phyloP scores from a whole-genome alignment of 2,329 filamentous ascomycete species.

The Fusarium sp. region DNA sequence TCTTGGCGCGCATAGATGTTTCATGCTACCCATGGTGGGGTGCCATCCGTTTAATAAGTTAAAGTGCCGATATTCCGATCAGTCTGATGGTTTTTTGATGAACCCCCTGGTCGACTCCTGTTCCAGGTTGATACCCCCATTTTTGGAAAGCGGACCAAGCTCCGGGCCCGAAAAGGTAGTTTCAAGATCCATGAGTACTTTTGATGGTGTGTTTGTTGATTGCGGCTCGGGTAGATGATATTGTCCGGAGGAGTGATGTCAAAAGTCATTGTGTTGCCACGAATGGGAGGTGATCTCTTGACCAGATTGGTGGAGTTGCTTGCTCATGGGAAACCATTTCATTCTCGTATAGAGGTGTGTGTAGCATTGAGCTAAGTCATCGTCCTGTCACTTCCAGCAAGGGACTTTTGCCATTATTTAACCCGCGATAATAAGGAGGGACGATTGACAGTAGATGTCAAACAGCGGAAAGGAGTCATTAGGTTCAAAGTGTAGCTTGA shows the following conservation, averaged over 20 bases:
- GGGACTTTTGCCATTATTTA: not conserved
- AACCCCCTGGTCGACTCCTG: not conserved
- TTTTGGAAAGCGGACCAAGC: not conserved
- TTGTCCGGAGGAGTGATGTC: not conserved
- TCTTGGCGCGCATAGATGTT: not conserved
- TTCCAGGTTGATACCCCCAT: not conserved
- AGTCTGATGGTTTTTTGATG: not conserved
- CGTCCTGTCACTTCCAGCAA: not conserved
- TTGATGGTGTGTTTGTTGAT: not conserved
- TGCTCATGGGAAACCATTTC: not conserved
- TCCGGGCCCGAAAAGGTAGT: not conserved
- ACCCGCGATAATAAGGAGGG: not conserved
- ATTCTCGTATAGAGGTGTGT: not conserved
- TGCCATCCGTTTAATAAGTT: not conserved
- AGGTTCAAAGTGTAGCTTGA: no score
- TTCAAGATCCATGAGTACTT: not conserved
- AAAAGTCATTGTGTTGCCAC: not conserved
- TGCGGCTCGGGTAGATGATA: not conserved
- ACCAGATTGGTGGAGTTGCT: not conserved
- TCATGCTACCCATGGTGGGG: not conserved
- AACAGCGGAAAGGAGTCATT: not conserved
- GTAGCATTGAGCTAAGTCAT: not conserved
- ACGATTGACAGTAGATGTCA: not conserved
- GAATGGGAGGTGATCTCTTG: not conserved
- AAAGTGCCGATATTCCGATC: conserved; percentile 2